Evolutionary conservation across 2,329 filamentous ascomycete genomes (phyloP).

Genomic region (Penicillium sp.): DNA sequence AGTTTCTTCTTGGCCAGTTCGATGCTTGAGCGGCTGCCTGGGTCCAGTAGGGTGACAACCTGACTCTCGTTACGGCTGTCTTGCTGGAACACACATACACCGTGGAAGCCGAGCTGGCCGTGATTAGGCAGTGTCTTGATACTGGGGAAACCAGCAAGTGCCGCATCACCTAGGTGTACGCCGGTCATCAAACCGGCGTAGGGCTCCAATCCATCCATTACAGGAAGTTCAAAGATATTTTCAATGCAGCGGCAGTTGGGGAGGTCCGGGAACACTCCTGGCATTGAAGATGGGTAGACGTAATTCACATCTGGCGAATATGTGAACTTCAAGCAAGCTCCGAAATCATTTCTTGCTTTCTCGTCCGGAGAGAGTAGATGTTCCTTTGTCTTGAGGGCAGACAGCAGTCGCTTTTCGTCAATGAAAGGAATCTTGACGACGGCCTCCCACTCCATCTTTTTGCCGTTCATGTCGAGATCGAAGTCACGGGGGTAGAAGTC

Average conservation of each 20-base stretch:
- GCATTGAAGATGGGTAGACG: constrained; percentile 81
- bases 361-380: constrained; percentile 75
- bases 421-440: constrained; percentile 99
- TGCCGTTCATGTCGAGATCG: constrained; percentile 98
- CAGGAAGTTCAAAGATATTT: constrained; percentile 93
- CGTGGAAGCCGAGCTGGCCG: constrained; percentile 80
- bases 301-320: constrained; percentile 77
- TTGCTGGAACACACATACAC: constrained; percentile 91
- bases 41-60: constrained; percentile 79
- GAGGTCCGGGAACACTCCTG: constrained; percentile 88
- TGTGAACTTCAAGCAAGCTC: constrained; percentile 89
- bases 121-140: constrained; percentile 82
- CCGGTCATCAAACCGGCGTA: constrained; percentile 81
- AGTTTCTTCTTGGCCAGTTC: constrained; percentile 76
- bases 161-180: constrained; percentile 75
- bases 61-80: constrained; percentile 97
- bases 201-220: constrained; percentile 84
- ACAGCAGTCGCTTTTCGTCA: constrained; percentile 80
- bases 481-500: constrained; percentile 98
- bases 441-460: constrained; percentile 99
- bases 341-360: constrained; percentile 82
- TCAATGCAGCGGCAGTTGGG: constrained; percentile 85
- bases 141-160: constrained; percentile 92
- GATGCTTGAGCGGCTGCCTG: constrained; percentile 69
- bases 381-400: constrained; percentile 85